phyloP scores from a whole-genome alignment of 2,329 filamentous ascomycete species.

The Alternaria sp. region DNA sequence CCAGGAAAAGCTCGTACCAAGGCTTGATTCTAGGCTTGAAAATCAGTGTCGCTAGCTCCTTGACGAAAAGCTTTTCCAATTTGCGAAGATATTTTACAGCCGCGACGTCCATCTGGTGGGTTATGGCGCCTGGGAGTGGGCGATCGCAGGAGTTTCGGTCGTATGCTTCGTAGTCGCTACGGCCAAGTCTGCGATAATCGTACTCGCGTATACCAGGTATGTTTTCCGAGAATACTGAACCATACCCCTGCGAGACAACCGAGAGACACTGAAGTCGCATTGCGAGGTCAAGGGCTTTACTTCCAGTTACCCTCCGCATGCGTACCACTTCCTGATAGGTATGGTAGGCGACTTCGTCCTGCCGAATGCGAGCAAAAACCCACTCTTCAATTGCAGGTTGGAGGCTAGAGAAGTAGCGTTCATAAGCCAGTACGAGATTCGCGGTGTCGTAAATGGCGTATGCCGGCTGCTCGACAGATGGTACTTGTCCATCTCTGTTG shows the following conservation, averaged over 20 bases:
- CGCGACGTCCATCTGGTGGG: constrained; percentile 49
- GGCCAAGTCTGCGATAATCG: constrained; percentile 41
- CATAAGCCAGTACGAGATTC: constrained; percentile 35
- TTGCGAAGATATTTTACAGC: constrained; percentile 44
- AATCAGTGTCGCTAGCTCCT: constrained; percentile 39
- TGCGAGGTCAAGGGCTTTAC: constrained; percentile 39
- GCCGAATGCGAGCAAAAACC: constrained; percentile 40
- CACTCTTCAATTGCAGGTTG: constrained; percentile 43
- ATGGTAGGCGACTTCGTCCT: constrained; percentile 39
- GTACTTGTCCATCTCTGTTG: constrained; percentile 38
- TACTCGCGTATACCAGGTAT: constrained; percentile 45
- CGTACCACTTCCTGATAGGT: constrained; percentile 47
- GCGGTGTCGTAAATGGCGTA: constrained; percentile 48
- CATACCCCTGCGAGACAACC: constrained; percentile 49
- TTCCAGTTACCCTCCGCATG: constrained; percentile 30
- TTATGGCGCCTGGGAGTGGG: constrained; percentile 47
- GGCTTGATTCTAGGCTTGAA: constrained; percentile 47
- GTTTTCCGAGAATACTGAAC: constrained; percentile 42
- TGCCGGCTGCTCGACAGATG: constrained; percentile 40
- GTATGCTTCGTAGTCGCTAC: constrained; percentile 47
- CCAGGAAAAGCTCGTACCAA: constrained; percentile 49
- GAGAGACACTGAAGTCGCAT: constrained; percentile 47
- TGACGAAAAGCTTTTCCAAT: constrained; percentile 40
- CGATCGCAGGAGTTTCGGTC: constrained; percentile 44
- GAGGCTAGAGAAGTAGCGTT: constrained; percentile 39